phyloP scores from a whole-genome alignment of 192 early-diverging fungal species.

The Irineochytrium annulatum region DNA sequence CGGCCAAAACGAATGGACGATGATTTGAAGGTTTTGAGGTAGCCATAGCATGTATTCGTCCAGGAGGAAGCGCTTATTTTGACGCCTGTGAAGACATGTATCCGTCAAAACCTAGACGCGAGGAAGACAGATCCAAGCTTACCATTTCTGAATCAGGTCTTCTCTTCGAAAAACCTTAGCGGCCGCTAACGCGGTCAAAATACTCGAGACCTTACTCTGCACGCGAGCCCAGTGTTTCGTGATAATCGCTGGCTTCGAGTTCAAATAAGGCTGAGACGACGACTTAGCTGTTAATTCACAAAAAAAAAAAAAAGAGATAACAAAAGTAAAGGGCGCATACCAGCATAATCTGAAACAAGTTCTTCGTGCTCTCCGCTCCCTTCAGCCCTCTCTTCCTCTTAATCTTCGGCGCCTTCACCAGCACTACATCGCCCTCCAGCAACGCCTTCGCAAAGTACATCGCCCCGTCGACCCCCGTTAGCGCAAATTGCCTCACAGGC shows the following conservation, averaged over 20 bases:
- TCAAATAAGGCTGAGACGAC: slow-evolving; percentile 35
- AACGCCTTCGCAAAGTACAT: slow-evolving; percentile 46
- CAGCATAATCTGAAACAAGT: slow-evolving; percentile 19
- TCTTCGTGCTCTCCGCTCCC: not conserved
- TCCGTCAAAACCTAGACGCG: not conserved
- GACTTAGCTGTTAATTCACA: too few relatives aligned
- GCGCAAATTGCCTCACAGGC: slow-evolving; percentile 32
- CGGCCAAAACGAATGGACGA: slow-evolving; percentile 36
- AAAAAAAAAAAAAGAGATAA: not conserved
- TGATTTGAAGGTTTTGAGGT: slow-evolving; percentile 38
- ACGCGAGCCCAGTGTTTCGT: slow-evolving; percentile 43
- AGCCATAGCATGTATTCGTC: slow-evolving; percentile 38
- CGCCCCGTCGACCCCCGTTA: slow-evolving; percentile 22
- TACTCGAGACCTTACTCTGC: slow-evolving; percentile 31
- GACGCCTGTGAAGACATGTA: slow-evolving; percentile 14
- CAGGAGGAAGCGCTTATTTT: slow-evolving; percentile 34
- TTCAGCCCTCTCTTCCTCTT: slow-evolving; percentile 6
- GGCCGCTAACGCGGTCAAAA: slow-evolving; percentile 30
- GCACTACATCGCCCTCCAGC: slow-evolving; percentile 44
- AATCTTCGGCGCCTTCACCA: slow-evolving; percentile 10
- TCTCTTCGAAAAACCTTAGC: slow-evolving; percentile 19
- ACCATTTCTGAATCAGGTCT: slow-evolving; percentile 36
- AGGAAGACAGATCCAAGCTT: not conserved
- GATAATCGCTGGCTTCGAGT: slow-evolving; percentile 36
- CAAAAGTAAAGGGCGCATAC: not conserved